Evolutionary conservation across 2,329 filamentous ascomycete genomes (phyloP).

Genomic region (Aspergillus brasiliensis): DNA sequence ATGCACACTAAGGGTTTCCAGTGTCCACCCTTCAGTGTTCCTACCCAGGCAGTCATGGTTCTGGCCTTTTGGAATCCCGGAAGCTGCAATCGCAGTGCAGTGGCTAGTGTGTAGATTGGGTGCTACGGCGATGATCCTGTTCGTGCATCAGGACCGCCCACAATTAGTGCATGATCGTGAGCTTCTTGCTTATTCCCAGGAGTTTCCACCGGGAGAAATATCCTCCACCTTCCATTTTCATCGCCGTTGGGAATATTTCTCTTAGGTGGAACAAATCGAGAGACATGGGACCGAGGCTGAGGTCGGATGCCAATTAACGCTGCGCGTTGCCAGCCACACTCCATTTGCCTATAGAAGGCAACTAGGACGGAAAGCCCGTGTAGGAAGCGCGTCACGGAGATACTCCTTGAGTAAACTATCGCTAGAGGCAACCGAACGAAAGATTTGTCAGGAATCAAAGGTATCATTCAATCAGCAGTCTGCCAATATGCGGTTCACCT

Average conservation of each 20-base stretch:
- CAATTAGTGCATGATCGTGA: background rate
- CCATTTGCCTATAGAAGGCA: constrained; percentile 1
- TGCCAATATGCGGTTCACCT: background rate
- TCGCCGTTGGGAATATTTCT: background rate
- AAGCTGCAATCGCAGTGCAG: constrained; percentile 3
- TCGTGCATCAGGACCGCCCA: background rate
- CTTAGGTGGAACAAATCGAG: background rate
- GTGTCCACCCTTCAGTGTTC: background rate
- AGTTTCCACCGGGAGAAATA: too few species aligned
- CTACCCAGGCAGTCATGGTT: background rate
- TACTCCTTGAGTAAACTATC: background rate
- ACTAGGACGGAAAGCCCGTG: background rate
- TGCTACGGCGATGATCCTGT: constrained; percentile 1
- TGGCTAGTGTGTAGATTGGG: background rate
- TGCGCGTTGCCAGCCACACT: constrained; percentile 1
- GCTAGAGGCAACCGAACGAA: background rate
- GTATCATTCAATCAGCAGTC: background rate
- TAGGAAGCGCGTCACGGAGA: background rate
- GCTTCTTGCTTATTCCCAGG: background rate
- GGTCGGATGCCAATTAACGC: background rate
- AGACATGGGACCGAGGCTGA: background rate
- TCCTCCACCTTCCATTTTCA: background rate
- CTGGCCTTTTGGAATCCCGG: background rate
- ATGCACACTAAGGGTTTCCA: constrained; percentile 8
- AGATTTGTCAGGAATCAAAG: background rate